Evolutionary conservation across 768 basidiomycete species (phyloP), one percentile per base, ranked within the genome.

Genomic region (Tubosaeta sp.): DNA sequence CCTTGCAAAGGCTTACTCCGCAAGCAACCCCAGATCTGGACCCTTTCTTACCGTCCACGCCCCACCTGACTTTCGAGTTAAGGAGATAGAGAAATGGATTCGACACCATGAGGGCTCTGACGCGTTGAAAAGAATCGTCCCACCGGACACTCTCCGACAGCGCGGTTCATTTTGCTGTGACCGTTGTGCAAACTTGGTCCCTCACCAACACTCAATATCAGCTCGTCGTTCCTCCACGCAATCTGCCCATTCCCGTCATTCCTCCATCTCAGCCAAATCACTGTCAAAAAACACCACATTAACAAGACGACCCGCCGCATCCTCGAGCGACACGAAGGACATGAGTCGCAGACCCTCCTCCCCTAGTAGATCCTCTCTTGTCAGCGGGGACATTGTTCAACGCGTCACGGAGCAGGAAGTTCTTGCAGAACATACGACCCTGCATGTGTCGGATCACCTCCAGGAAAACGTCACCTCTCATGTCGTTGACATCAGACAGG

Each of bases 31-130:
- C 50, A 65, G 73, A 46, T 66, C 74, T 16, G 69, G 74, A 48
- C 72, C 78, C 31, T 88, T 87, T 67, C 81, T 83, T 55, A 84
- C 84, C 11, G 70, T 86, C 35, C 74, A 85, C 45, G 85, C 87
- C 1, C 85, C 86, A 4, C 63, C 78, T 32, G 86, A 89, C 64
- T 89, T 89, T 62, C 77, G 85, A 17, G 68, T 88, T 34, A 86
- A 86, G 68, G 86, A 86, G 67, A 86, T 89, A 81, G 86, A 89
- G 61, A 82, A 80, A 52, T 89, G 87, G 87, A 80, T 86, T 60
- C 74, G 79, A 52, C 72, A 77, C 29, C 80, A 84, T 1, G 60
- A 69, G 22, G 65, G 62, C 33, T 31, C 59, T 38, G 65, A 64
- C n/a, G 50, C 41, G 16, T 29, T 63, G 42, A 69, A 59, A 54